These are phyloP conservation scores for Talaromyces sp. DNA, from an alignment of 2,329 filamentous ascomycete genomes.

Conservation along the genomic window DNA sequence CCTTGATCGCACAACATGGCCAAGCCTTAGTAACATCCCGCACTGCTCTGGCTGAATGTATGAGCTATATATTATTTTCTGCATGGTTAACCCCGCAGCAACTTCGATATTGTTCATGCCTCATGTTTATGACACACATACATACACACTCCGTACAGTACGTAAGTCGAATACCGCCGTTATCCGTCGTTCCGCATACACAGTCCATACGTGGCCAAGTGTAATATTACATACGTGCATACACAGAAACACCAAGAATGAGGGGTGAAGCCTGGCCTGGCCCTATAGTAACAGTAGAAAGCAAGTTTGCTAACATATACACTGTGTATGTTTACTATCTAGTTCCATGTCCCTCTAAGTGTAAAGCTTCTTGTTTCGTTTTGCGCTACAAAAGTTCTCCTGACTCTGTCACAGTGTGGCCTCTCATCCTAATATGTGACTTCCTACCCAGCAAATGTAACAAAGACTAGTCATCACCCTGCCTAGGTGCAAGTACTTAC, in stretches of 20 bases:
- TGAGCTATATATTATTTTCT: not conserved
- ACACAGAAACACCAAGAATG: not conserved
- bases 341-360: not conserved
- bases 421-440: not conserved
- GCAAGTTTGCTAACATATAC: not conserved
- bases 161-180: not conserved
- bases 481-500: not conserved
- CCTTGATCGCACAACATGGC: not conserved
- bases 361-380: not conserved
- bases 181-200: slow-evolving; percentile 10
- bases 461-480: not conserved
- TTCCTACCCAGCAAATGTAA: not conserved
- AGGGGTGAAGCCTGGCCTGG: not conserved
- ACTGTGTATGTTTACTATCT: not conserved
- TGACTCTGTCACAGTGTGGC: not conserved
- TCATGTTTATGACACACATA: not conserved
- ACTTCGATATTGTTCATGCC: not conserved
- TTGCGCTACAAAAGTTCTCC: not conserved
- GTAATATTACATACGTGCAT: not conserved
- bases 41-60: not conserved
- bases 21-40: not conserved
- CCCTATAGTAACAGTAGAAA: not conserved
- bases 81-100: slow-evolving; percentile 4
- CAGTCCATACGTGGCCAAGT: not conserved
- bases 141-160: not conserved